Conservation (phyloP, 2,329 filamentous ascomycete genomes). For the Botrytis pseudocinerea region DNA sequence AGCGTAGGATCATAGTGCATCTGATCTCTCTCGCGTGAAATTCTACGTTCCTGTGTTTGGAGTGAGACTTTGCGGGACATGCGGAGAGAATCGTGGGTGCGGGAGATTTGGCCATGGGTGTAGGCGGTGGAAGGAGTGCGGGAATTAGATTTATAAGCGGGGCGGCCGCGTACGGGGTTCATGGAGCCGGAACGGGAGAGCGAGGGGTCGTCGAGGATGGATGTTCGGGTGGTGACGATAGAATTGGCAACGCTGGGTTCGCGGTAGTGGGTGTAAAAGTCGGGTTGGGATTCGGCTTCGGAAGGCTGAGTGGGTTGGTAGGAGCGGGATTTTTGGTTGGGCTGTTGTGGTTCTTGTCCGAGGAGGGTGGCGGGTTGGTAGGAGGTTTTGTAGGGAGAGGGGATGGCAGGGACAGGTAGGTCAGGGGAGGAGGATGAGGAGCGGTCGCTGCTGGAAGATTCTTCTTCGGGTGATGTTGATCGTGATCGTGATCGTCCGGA, state of each 20-base stretch:
- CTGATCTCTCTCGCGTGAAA: background rate
- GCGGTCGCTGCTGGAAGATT: background rate
- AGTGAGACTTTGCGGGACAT: background rate
- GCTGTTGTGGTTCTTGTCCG: background rate
- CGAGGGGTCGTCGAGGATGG: background rate
- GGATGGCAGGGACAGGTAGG: background rate
- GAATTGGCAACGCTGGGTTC: background rate
- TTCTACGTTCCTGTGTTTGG: background rate
- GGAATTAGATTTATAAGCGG: background rate
- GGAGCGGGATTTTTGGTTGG: background rate
- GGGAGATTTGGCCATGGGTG: background rate
- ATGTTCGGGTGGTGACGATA: background rate
- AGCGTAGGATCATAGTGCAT: slow-evolving; percentile 18
- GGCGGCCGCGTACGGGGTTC: background rate
- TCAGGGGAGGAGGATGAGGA: background rate
- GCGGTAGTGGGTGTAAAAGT: background rate
- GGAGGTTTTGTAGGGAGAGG: background rate
- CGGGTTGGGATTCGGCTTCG: background rate
- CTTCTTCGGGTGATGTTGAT: background rate
- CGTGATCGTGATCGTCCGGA: slow-evolving; percentile 1
- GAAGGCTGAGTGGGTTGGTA: background rate
- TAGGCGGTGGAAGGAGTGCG: background rate
- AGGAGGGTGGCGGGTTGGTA: background rate
- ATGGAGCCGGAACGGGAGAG: background rate
- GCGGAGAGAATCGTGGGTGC: slow-evolving; percentile 17